These are phyloP conservation scores for Fusarium sp. DNA, from an alignment of 2,329 filamentous ascomycete species.

Conservation along the genomic window DNA sequence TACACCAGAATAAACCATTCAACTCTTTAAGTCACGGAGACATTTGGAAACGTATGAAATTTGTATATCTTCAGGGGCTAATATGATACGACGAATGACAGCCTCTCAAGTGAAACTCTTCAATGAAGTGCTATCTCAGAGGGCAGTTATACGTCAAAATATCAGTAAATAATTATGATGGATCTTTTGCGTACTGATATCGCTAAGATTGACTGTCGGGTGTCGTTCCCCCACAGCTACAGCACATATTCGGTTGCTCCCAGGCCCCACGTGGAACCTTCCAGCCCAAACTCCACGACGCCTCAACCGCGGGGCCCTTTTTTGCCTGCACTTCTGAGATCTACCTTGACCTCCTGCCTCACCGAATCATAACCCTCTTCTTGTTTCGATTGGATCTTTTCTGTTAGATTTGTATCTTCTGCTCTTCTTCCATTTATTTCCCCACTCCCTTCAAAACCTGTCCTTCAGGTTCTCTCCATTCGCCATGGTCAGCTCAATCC, in stretches of 20 bases:
- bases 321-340: slow-evolving; percentile 27
- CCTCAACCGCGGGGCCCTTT: slow-evolving; percentile 39
- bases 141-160: neutral
- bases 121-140: neutral
- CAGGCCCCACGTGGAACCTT: slow-evolving; percentile 49
- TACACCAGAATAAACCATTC: slow-evolving; percentile 12
- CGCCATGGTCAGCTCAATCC: slow-evolving; percentile 27
- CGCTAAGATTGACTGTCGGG: neutral
- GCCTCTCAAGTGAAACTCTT: neutral
- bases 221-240: slow-evolving; percentile 30
- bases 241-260: neutral
- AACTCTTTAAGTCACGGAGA: neutral
- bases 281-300: slow-evolving; percentile 44
- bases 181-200: neutral
- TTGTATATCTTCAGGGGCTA: neutral
- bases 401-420: neutral
- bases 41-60: neutral
- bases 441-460: slow-evolving; percentile 4
- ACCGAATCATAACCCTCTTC: slow-evolving; percentile 1
- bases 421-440: neutral
- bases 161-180: neutral
- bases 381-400: slow-evolving; percentile 16
- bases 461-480: slow-evolving; percentile 15
- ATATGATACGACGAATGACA: neutral
- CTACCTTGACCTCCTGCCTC: slow-evolving; percentile 16